Evolutionary conservation across 805 yeast genomes (phyloP).

Genomic region (Kodamaea lidongshanica): DNA sequence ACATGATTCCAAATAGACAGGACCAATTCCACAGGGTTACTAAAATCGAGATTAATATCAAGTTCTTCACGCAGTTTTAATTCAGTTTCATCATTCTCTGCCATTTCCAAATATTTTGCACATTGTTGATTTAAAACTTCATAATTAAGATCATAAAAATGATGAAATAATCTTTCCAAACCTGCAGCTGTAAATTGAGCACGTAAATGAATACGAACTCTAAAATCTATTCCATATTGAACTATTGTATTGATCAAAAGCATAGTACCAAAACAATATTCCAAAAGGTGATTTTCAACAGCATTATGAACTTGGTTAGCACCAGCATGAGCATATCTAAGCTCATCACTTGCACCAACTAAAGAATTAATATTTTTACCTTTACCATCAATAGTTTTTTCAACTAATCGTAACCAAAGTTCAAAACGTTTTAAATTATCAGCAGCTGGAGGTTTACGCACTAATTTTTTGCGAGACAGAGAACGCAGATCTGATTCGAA

Average conservation of each 20-base stretch:
- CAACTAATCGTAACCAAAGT: conserved; percentile 65
- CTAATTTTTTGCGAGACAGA: conserved; percentile 17
- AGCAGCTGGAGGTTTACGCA: conserved; percentile 31
- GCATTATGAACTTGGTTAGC: conserved; percentile 22
- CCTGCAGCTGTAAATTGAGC: conserved; percentile 34
- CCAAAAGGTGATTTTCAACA: conserved; percentile 57
- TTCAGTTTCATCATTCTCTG: conserved; percentile 51
- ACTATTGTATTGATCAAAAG: conserved; percentile 63
- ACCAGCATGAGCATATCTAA: conserved; percentile 39
- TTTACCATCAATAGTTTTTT: conserved; percentile 68
- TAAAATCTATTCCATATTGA: conserved; percentile 37
- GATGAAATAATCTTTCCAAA: conserved; percentile 13
- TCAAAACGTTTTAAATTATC: conserved; percentile 48
- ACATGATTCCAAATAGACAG: conserved; percentile 53
- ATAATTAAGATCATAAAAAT: conserved; percentile 37
- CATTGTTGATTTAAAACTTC: conserved; percentile 63
- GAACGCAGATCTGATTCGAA: conserved; percentile 17
- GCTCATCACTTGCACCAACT: conserved; percentile 89
- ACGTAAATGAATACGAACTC: conserved; percentile 52
- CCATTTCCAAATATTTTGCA: conserved; percentile 49
- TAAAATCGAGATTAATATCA: conserved; percentile 47
- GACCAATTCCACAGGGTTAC: conserved; percentile 67
- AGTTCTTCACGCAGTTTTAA: conserved; percentile 27
- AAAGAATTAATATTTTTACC: conserved; percentile 80
- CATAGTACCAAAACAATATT: conserved; percentile 66